A percentile compares a stretch with the other conserved stretches of the same genome.
Conservation (phyloP, 164 flowering plant species). For the Platanus orientalis region DNA sequence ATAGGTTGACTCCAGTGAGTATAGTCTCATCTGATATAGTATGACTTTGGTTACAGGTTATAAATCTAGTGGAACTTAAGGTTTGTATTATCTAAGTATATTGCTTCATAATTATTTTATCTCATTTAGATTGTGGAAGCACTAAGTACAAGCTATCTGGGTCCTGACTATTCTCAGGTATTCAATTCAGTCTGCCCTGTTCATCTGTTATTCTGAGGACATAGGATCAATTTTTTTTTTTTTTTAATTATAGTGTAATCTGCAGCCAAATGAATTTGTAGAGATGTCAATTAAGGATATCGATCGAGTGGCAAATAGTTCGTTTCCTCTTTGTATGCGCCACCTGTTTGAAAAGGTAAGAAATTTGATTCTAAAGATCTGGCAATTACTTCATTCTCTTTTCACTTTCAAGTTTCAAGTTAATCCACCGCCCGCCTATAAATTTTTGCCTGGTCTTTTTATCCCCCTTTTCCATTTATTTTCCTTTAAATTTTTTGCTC, state of each 20-base stretch:
- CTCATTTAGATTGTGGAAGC: slow-evolving; percentile 75
- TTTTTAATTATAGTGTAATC: slow-evolving; percentile 1
- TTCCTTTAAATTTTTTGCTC: background rate
- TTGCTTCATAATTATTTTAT: slow-evolving; percentile 7
- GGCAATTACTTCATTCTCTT: background rate
- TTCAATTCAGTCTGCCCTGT: slow-evolving; percentile 5
- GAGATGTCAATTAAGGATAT: slow-evolving; percentile 80
- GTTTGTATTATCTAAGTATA: slow-evolving; percentile 1
- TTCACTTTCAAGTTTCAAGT: background rate
- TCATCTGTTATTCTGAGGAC: background rate
- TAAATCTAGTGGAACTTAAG: background rate
- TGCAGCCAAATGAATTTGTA: slow-evolving; percentile 63
- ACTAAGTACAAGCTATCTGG: slow-evolving; percentile 73
- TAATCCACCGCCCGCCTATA: background rate
- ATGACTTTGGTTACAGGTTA: background rate
- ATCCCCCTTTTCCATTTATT: slow-evolving; percentile 2
- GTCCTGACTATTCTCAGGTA: slow-evolving; percentile 97
- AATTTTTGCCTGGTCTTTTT: background rate
- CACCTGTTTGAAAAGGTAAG: slow-evolving; percentile 87
- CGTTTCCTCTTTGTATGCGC: slow-evolving; percentile 94
- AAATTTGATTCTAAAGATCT: background rate
- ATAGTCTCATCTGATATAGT: background rate
- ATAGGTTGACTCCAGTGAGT: slow-evolving; percentile 87
- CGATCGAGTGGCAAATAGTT: slow-evolving; percentile 71
- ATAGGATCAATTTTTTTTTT: slow-evolving; percentile 6